phyloP scores from a whole-genome alignment of 495 filamentous ascomycete species.

The Daldinia concentrica region DNA sequence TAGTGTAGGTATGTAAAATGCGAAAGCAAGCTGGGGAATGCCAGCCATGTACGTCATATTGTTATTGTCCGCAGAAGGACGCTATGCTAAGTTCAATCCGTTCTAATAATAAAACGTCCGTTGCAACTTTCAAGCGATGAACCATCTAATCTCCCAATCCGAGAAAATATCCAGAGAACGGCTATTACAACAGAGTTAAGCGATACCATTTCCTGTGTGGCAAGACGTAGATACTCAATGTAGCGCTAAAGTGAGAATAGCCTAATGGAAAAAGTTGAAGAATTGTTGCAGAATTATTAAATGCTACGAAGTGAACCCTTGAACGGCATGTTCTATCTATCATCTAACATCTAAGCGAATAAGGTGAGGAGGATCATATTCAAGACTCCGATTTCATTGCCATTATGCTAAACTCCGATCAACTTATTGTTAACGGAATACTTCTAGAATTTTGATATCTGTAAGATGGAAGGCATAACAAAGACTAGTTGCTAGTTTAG shows the following conservation, averaged over 20 bases:
- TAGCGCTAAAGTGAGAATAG: too few species aligned
- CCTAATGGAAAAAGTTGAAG: too few species aligned
- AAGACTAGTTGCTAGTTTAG: slow-evolving; percentile 8
- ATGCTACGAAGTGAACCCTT: too few species aligned
- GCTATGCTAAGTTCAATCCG: slow-evolving; percentile 12
- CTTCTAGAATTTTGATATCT: neutral
- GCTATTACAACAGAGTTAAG: neutral
- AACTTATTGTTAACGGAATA: neutral
- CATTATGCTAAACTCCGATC: neutral
- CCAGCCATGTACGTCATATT: neutral
- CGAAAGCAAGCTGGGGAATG: neutral
- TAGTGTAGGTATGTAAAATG: neutral
- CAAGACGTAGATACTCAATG: too few species aligned
- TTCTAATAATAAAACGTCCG: slow-evolving; percentile 30
- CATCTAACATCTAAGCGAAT: too few species aligned
- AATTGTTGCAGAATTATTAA: too few species aligned
- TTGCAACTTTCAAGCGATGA: neutral
- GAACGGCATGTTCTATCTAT: too few species aligned
- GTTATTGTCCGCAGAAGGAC: slow-evolving; percentile 1
- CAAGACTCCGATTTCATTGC: neutral
- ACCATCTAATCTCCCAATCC: neutral
- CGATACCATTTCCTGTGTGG: neutral
- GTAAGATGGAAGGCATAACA: neutral
- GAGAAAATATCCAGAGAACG: neutral
- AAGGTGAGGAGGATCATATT: neutral